Evolutionary conservation across 768 basidiomycete genomes (phyloP).

Genomic region (Psilocybe azurescens): DNA sequence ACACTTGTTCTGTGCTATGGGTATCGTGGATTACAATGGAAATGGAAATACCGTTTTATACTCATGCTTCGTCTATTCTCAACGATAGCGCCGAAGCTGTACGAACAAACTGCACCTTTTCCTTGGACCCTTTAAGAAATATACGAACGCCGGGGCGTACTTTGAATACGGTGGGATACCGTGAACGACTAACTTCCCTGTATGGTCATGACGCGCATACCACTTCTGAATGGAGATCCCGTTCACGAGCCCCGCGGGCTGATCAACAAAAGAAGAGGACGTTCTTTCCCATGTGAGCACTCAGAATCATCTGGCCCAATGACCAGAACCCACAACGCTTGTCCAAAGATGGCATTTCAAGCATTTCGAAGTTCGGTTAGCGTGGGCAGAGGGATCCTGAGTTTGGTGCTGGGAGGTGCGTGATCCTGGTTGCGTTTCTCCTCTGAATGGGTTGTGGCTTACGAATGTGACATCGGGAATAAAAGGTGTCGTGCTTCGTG

Average conservation of each 20-base stretch:
- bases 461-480: conserved; percentile 5
- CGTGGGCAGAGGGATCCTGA: conserved; percentile 12
- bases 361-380: conserved; percentile 1
- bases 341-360: conserved; percentile 13
- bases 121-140: neutral
- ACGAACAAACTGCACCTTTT: neutral
- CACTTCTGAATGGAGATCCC: conserved; percentile 11
- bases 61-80: neutral
- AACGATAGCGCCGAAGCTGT: too few species aligned
- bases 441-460: neutral
- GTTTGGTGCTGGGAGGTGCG: conserved; percentile 7
- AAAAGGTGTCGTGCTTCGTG: neutral
- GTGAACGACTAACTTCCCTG: conserved; percentile 13
- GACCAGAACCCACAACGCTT: neutral
- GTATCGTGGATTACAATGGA: too few species aligned
- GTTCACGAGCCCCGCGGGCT: neutral
- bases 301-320: neutral
- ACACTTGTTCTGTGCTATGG: too few species aligned
- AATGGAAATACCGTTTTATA: neutral
- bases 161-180: conserved; percentile 1
- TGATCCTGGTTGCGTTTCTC: neutral
- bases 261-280: neutral
- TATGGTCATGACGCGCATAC: conserved; percentile 1
- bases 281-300: neutral
- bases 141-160: neutral